Evolutionary conservation across 2,329 filamentous ascomycete genomes (phyloP), one percentile per base, ranked within the genome.

Genomic region (Falciphora oryzae): DNA sequence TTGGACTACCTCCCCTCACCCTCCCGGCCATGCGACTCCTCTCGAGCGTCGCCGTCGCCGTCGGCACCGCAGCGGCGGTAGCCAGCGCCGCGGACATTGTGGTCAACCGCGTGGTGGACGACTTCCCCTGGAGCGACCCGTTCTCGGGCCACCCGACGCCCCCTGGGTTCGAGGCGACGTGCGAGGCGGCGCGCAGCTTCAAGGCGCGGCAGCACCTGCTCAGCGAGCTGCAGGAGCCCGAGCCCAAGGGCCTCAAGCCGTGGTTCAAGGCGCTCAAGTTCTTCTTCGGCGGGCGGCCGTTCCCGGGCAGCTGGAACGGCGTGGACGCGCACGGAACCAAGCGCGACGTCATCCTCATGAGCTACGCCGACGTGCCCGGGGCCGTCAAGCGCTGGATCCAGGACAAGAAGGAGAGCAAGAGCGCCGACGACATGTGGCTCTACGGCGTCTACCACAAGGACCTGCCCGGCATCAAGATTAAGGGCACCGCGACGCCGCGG

Each of bases 251-350:
- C 16, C 72, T 81, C 10, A 70, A 71, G 63, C 74, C 74, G 3
- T 81, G 75, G 73, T 72, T 71, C 56, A 71, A 75, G 7, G 78
- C 76, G 1, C 74, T 81, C 57, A 79, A 78, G 69, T 69, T 69
- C 18, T 70, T 78, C 57, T 81, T 81, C 67, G 65, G 70, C 10
- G 72, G 73, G 5, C 74, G 76, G 38, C 72, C 77, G 62, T 82
- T 85, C 70, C 82, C 83, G 0, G 83, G 83, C 29, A 77, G 77
- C 57, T 85, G 83, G 83, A 75, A 76, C 31, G 83, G 83, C 50
- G 72, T 80, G 29, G 83, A 85, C 68, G 76, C 75, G n/a, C 82
- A 85, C 71, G 78, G 79, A 61, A 76, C 78, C 66, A 79, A 82
- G 64, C 78, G 82, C 25, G 77, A 76, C 64, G 69, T 84, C 66